Conservation (phyloP, 176 grass and related monocot species). For the Canna indica region DNA sequence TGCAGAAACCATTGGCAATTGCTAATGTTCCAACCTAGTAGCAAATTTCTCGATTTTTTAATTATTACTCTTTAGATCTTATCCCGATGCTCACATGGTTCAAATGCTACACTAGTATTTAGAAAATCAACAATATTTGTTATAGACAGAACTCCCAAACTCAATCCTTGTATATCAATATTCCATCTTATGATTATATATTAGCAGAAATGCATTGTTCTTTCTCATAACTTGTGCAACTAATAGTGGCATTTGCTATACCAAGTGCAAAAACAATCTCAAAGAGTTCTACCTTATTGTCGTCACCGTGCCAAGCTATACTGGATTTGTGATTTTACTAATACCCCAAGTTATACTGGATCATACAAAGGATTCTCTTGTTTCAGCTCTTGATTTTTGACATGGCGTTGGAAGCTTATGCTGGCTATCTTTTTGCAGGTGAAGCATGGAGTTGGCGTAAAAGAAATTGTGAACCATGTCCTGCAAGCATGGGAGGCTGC, state of each 20-base stretch:
- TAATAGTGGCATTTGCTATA: too few relatives aligned
- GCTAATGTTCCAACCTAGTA: background rate
- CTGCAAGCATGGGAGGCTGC: slow-evolving; percentile 66
- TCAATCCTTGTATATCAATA: background rate
- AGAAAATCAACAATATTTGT: background rate
- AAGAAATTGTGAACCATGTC: slow-evolving; percentile 67
- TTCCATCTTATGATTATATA: background rate
- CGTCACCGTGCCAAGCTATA: too few relatives aligned
- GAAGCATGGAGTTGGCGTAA: slow-evolving; percentile 71
- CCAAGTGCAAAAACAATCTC: too few relatives aligned
- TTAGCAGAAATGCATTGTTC: too few relatives aligned
- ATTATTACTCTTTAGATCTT: background rate
- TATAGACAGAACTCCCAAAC: background rate
- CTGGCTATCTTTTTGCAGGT: slow-evolving; percentile 32
- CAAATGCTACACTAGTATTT: background rate
- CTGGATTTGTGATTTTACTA: too few relatives aligned
- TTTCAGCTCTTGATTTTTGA: background rate
- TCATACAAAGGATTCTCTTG: background rate
- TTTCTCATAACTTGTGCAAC: too few relatives aligned
- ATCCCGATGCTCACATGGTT: background rate
- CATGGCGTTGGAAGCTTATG: background rate
- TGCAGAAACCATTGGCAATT: too few relatives aligned
- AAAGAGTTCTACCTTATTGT: too few relatives aligned
- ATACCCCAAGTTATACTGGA: too few relatives aligned
- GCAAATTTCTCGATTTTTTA: background rate